Percentiles rank a stretch among this genome's conserved stretches.
Evolutionary conservation across 345 rosid genomes (phyloP).

Genomic region (Syzygium aqueum): DNA sequence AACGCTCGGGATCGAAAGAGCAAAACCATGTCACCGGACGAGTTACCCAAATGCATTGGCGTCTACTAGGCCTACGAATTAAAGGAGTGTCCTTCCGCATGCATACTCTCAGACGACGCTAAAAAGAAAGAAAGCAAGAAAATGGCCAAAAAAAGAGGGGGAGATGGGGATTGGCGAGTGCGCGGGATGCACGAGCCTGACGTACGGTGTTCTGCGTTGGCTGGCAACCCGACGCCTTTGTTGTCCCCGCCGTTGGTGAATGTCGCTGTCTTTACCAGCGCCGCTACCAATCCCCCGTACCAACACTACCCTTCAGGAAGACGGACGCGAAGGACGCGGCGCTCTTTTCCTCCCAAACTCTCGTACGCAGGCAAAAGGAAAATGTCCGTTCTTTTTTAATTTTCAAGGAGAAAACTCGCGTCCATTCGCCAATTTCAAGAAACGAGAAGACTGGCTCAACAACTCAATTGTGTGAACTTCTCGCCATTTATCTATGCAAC

Average conservation of each 20-base stretch:
- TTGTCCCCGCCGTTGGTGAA: not conserved
- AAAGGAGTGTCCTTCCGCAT: too few relatives aligned
- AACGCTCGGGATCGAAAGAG: not conserved
- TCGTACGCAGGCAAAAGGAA: not conserved
- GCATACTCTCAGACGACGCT: not conserved
- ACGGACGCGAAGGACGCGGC: not conserved
- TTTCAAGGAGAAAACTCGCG: not conserved
- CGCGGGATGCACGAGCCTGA: not conserved
- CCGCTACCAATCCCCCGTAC: not conserved
- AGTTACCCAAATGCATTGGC: not conserved
- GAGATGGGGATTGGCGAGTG: not conserved
- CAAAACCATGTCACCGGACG: not conserved
- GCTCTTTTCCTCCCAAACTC: not conserved
- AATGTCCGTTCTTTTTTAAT: not conserved
- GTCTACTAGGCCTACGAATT: too few relatives aligned
- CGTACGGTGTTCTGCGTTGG: not conserved
- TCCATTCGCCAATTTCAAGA: not conserved
- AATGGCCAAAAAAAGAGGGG: not conserved
- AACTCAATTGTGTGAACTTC: not conserved
- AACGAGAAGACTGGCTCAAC: not conserved
- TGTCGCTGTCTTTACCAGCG: not conserved
- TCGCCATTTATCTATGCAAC: not conserved
- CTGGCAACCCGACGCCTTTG: not conserved
- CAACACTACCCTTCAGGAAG: not conserved
- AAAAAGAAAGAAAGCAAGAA: not conserved